phyloP scores from a whole-genome alignment of 306 rosid genomes.

The Betula pendula region DNA sequence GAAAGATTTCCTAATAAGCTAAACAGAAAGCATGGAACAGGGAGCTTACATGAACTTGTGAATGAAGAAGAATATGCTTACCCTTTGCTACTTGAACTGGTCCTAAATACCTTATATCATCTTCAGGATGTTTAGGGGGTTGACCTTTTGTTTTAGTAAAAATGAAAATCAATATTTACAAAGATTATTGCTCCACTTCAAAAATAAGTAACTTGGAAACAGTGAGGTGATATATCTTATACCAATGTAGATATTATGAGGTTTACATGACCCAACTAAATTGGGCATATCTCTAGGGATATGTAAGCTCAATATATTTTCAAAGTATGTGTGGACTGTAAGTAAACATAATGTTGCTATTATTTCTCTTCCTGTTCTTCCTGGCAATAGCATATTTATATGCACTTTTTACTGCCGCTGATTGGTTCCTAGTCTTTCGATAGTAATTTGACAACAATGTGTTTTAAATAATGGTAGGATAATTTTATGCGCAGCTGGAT shows the following conservation, averaged over 20 bases:
- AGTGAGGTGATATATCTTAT: background rate
- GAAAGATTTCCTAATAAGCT: slow-evolving; percentile 10
- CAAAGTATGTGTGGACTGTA: background rate
- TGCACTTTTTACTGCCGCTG: background rate
- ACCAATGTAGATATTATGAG: background rate
- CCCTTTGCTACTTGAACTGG: background rate
- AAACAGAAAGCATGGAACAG: slow-evolving; percentile 5
- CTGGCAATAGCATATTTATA: background rate
- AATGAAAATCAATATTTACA: background rate
- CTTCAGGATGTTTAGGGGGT: slow-evolving; percentile 20
- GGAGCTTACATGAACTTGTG: slow-evolving; percentile 3
- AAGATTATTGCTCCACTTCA: slow-evolving; percentile 3
- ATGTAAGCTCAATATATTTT: slow-evolving; percentile 2
- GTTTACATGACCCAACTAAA: slow-evolving; percentile 13
- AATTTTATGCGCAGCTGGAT: slow-evolving; percentile 75
- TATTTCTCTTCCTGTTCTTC: background rate
- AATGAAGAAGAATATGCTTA: slow-evolving; percentile 8
- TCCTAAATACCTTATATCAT: background rate
- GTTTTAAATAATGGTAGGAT: slow-evolving; percentile 57
- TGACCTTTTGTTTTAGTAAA: background rate
- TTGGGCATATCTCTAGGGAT: background rate
- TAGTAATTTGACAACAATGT: slow-evolving; percentile 24
- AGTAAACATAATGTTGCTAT: background rate
- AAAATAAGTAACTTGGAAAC: background rate
- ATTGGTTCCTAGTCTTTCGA: background rate